A percentile compares a stretch with the other conserved stretches of the same genome.
Conservation (phyloP, 768 basidiomycete genomes). For the Phaeolepiota aurea region DNA sequence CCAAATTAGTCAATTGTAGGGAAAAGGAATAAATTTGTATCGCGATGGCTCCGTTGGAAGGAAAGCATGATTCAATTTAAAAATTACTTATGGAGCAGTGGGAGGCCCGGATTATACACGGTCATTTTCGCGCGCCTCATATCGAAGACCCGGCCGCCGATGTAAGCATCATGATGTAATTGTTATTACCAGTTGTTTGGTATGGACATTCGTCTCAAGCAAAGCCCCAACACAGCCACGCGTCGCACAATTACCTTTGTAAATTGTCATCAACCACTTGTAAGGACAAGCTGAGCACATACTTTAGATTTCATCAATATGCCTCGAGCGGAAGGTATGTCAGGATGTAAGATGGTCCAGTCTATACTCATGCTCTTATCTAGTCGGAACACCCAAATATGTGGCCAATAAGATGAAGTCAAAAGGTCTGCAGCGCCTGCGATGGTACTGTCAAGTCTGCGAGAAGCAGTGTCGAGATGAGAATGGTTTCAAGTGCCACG, state of each 20-base stretch:
- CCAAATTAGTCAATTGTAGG: too few relatives aligned
- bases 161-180: background rate
- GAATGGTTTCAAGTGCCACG: conserved; percentile 98
- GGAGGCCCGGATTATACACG: too few relatives aligned
- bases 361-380: background rate
- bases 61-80: too few relatives aligned
- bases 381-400: conserved; percentile 84
- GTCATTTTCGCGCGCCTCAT: background rate
- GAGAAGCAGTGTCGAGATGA: conserved; percentile 98
- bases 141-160: background rate
- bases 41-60: too few relatives aligned
- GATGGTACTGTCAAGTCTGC: conserved; percentile 99
- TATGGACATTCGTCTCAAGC: background rate
- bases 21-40: too few relatives aligned
- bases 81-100: too few relatives aligned
- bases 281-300: background rate
- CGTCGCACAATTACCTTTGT: background rate
- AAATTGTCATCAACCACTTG: background rate
- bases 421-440: conserved; percentile 89
- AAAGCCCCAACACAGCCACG: background rate
- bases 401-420: conserved; percentile 96
- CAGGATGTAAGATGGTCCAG: background rate
- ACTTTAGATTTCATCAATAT: conserved; percentile 30
- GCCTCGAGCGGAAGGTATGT: conserved; percentile 78
- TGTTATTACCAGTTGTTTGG: background rate